Evolutionary conservation across 176 grass and related monocot genomes (phyloP), one percentile per base, ranked within the genome.

Genomic region (Lolium multiflorum): DNA sequence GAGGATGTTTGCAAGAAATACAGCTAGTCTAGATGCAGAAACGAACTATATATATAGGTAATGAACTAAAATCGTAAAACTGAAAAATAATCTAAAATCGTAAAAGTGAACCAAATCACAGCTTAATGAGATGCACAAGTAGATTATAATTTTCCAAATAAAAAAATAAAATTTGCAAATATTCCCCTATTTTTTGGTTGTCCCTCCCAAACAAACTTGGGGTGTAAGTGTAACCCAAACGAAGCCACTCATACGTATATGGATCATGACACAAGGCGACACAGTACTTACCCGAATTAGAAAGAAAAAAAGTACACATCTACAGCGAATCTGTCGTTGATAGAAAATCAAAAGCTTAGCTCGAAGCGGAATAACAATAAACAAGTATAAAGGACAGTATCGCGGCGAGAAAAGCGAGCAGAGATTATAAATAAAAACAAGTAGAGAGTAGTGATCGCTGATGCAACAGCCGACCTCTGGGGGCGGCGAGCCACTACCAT

Each of bases 391-490:
- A 70, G 24, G 31, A 46, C 35, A 66, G 31, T 15, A 76, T 20
- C 73, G 24, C 74, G 15, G 48, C 49, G 25, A 20, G 72, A 31
- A 76, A 76, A 51, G 71, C 46, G 46, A 51, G 71, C 46, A 35
- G 12, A 15, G 20, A 39, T n/a, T n/a, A n/a, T 6, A 14, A 54
- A 79, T 28, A 1, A 44, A 90, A 47, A 12, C 5, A 52, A 49
- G 21, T 51, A 51, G 25, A 76, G 8, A 54, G 38, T 9, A 82
- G 49, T 0, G n/a, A 87, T 91, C 37, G 87, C 41, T 51, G 75
- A 60, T 83, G 58, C 51, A 83, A 44, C 56, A 60, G 49, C 20
- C 74, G 74, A 84, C 89, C 89, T 87, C 76, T 12, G 81, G 58
- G 76, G 66, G 81, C 73, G 66, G 66, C 57, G 67, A 64, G 63